Percentiles rank a stretch among this genome's conserved stretches.
phyloP scores from a whole-genome alignment of 495 filamentous ascomycete genomes.

The Lasiosphaeriaceae sp. region DNA sequence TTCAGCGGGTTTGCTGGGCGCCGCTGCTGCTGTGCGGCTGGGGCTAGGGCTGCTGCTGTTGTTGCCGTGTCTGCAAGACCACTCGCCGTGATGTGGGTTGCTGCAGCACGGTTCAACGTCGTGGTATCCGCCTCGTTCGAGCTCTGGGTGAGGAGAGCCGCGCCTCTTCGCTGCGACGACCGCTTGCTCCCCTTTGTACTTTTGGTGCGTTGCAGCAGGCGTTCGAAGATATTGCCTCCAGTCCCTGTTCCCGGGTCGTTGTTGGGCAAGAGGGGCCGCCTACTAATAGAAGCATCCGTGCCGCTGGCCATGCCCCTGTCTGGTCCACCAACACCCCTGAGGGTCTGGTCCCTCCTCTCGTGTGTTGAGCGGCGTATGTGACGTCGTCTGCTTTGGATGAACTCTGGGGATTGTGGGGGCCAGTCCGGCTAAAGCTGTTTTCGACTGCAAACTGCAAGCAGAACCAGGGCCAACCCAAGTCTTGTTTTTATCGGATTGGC shows the following conservation, averaged over 20 bases:
- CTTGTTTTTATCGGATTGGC: neutral
- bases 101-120: neutral
- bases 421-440: conserved; percentile 1
- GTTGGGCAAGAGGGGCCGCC: conserved; percentile 10
- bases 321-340: neutral
- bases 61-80: no score
- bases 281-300: conserved; percentile 16
- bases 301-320: conserved; percentile 1
- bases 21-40: neutral
- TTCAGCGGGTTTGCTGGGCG: neutral
- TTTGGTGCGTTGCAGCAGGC: conserved; percentile 11
- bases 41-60: neutral
- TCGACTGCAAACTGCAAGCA: neutral
- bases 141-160: neutral
- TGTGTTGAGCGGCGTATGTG: neutral
- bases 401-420: conserved; percentile 6
- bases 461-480: neutral
- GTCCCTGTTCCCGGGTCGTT: neutral
- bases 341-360: neutral
- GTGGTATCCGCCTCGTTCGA: neutral
- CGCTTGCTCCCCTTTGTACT: conserved; percentile 5
- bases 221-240: conserved; percentile 3
- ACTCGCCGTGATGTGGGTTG: neutral
- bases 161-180: neutral
- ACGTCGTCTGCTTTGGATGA: neutral